Evolutionary conservation across 495 filamentous ascomycete genomes (phyloP).

Genomic region (Penicillium crystallinum): DNA sequence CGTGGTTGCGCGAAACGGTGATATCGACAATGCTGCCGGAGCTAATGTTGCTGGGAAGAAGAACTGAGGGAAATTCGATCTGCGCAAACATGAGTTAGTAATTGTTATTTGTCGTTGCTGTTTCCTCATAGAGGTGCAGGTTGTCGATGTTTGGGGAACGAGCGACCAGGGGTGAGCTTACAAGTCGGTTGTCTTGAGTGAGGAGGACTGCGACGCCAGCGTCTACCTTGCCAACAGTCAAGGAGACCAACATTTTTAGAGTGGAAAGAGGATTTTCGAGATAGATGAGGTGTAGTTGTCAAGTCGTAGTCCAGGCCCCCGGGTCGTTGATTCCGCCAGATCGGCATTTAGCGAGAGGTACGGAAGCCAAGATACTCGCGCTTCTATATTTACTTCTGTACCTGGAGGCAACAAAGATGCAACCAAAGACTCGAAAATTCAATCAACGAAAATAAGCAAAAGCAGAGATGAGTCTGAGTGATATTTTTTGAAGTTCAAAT

Average conservation of each 20-base stretch:
- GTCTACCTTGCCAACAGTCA: conserved; percentile 99
- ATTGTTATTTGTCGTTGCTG: conserved; percentile 6
- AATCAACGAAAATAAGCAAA: not conserved
- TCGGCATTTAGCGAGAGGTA: conserved; percentile 30
- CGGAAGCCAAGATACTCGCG: conserved; percentile 13
- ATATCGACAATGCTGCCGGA: conserved; percentile 98
- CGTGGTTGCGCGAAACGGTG: conserved; percentile 81
- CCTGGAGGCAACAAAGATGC: not conserved
- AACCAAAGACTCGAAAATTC: not conserved
- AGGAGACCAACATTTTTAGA: conserved; percentile 80
- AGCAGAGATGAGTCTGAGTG: not conserved
- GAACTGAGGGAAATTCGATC: conserved; percentile 99
- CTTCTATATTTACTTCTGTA: conserved; percentile 15
- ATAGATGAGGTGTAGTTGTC: conserved; percentile 10
- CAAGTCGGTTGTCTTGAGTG: conserved; percentile 93
- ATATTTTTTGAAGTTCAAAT: not conserved
- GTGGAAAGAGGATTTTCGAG: not conserved
- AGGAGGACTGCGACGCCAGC: conserved; percentile 95
- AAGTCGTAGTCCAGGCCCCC: conserved; percentile 4
- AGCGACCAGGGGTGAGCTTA: conserved; percentile 45
- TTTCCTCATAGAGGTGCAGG: conserved; percentile 1
- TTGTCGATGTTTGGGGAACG: conserved; percentile 13
- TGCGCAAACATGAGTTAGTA: conserved; percentile 30
- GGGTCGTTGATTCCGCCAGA: conserved; percentile 28
- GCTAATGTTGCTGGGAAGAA: conserved; percentile 88